phyloP scores from a whole-genome alignment of 345 rosid species.

The Mercurialis annua region DNA sequence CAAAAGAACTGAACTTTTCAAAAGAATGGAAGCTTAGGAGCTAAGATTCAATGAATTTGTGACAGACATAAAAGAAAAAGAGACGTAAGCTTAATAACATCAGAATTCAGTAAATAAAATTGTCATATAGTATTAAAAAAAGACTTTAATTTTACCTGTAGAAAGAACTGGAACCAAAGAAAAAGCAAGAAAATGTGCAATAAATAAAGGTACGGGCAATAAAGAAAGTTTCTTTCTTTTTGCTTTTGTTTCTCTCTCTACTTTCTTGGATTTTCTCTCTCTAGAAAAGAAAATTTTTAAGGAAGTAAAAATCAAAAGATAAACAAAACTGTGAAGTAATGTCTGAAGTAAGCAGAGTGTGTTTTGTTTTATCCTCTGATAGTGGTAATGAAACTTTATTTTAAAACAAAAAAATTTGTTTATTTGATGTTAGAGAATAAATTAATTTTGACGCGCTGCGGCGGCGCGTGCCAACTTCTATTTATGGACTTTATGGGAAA shows the following conservation, averaged over 20 bases:
- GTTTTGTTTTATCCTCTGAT: background rate
- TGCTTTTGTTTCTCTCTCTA: background rate
- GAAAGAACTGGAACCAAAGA: constrained; percentile 4
- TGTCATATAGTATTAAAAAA: too few species aligned
- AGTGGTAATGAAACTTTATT: background rate
- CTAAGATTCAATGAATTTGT: constrained; percentile 48
- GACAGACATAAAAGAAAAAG: background rate
- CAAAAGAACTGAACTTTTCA: constrained; percentile 17
- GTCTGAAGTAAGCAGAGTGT: background rate
- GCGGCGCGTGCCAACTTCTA: constrained; percentile 8
- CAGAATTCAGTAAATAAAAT: background rate
- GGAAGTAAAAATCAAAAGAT: background rate
- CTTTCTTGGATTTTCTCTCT: constrained; percentile 3
- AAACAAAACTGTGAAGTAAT: background rate
- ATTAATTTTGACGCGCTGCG: background rate
- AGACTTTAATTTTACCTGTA: background rate
- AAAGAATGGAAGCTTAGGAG: constrained; percentile 39
- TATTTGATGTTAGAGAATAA: background rate
- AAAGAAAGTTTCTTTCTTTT: too few species aligned
- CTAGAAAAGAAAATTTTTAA: background rate
- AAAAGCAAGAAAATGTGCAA: constrained; percentile 5
- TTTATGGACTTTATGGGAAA: background rate
- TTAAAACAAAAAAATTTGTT: background rate
- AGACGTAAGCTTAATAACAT: constrained; percentile 6
- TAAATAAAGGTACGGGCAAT: background rate